Base-by-base conservation (phyloP, 257 asterid species). In the Solanum sitiens region DNA sequence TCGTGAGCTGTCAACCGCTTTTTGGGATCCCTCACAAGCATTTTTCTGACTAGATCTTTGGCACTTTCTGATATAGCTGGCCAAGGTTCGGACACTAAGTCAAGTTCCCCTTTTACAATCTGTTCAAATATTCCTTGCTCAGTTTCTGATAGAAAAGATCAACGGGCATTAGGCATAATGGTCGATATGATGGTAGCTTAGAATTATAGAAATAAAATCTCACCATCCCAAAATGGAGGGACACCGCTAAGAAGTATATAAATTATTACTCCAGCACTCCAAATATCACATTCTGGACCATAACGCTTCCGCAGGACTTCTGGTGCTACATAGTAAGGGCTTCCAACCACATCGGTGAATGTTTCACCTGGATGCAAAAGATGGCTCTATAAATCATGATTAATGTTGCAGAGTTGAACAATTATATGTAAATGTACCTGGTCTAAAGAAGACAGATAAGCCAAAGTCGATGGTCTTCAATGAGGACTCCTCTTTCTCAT, bases 381-480 rank as follows among this genome's bases (percentile, higher is more conserved):
- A 80, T 16, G 25, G 18, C 85, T 47, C 27, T 80, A 30, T 39
- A 42, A 25, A 77, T 77, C 20, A 76, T 76, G 30, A n/a, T 23
- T 61, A 61, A 23, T 61, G 14, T 21, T 50, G 23, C 61, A 63
- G 61, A 76, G 37, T n/a, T 42, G n/a, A 42, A 76, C 61, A 76
- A 42, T 15, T 8, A 71, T 16, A 65, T n/a, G 32, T 25, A 67
- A 23, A 70, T 71, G 77, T 71, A 71, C 98, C 99, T 90, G 99
- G 99, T 93, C 93, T 95, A 74, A 96, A 96, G 91, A 95, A 96
- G 84, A 93, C 83, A 0, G 99, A 96, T 85, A 95, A 89, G 40
- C 99, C 99, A 80, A 95, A 96, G 89, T 96, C 99, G 14, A 96
- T 95, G 18, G 98, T 89, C 92, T 93, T 94, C 59, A 96, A 89